A percentile compares a stretch with the other conserved stretches of the same genome.
Conservation (phyloP, 306 rosid species). For the Comarum palustre region DNA sequence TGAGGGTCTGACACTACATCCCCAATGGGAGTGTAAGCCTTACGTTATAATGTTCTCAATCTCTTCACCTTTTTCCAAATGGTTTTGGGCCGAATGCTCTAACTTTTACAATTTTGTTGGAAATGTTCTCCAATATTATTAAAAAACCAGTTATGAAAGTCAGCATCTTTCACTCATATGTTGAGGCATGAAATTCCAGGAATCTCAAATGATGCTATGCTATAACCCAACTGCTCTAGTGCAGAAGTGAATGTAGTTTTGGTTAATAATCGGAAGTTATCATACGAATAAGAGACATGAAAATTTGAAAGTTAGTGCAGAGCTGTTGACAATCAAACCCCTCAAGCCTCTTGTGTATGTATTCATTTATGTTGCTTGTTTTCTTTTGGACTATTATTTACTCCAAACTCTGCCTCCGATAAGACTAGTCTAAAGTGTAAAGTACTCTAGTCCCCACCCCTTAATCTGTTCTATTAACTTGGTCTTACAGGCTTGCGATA, state of each 20-base stretch:
- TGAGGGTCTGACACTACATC: neutral
- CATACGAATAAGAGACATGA: neutral
- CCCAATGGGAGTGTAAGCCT: neutral
- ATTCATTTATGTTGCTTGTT: neutral
- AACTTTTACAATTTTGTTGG: neutral
- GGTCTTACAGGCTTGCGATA: neutral
- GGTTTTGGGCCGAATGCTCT: neutral
- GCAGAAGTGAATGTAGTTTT: slow-evolving; percentile 12
- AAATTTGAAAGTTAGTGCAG: neutral
- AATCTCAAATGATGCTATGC: neutral
- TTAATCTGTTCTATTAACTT: neutral
- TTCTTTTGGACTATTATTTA: neutral
- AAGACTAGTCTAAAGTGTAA: neutral
- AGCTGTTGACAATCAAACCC: neutral
- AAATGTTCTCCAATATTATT: neutral
- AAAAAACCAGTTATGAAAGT: neutral
- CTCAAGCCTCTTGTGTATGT: neutral
- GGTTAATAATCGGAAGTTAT: slow-evolving; percentile 5
- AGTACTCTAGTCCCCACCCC: neutral
- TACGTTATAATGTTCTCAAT: neutral
- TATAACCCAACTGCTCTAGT: neutral
- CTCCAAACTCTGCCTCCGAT: neutral
- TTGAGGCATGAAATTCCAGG: slow-evolving; percentile 5
- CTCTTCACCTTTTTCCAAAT: neutral
- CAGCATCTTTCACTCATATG: neutral